These are phyloP conservation scores for Blastobotrys arbuscula DNA, from an alignment of 1,139 yeast species.

Conservation along the genomic window DNA sequence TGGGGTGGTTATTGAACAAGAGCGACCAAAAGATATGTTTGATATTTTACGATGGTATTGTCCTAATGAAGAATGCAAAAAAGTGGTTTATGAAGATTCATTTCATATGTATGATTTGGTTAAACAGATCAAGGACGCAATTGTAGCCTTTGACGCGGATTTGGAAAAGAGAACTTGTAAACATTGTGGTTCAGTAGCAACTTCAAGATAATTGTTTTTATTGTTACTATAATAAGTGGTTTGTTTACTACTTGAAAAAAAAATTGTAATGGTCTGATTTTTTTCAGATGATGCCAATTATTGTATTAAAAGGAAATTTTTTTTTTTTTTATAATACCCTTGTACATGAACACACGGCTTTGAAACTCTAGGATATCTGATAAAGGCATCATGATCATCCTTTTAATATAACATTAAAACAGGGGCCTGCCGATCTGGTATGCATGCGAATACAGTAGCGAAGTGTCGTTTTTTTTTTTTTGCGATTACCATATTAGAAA, in stretches of 20 bases:
- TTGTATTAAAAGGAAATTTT: not conserved
- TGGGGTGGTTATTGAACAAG: conserved; percentile 93
- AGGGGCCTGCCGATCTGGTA: no score
- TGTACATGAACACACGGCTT: no score
- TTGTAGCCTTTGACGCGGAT: conserved; percentile 62
- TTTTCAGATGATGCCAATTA: not conserved
- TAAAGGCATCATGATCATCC: no score
- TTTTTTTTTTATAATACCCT: no score
- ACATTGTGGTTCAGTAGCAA: conserved; percentile 56
- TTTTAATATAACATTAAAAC: no score
- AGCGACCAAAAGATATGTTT: conserved; percentile 63
- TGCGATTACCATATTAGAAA: no score
- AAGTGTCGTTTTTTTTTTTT: no score
- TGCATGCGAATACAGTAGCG: no score
- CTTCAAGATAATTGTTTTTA: conserved; percentile 15
- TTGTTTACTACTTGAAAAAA: no score
- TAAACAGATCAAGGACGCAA: conserved; percentile 83
- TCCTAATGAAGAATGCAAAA: conserved; percentile 45
- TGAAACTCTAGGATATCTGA: no score
- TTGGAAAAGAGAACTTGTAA: conserved; percentile 62
- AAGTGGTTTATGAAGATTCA: conserved; percentile 59
- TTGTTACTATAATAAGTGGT: not conserved
- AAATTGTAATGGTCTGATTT: not conserved
- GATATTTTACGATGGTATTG: conserved; percentile 89
- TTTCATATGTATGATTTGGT: conserved; percentile 82